Evolutionary conservation across 2,329 filamentous ascomycete species (phyloP), one percentile per base, ranked within the genome.

Genomic region (Xylaria sp.): DNA sequence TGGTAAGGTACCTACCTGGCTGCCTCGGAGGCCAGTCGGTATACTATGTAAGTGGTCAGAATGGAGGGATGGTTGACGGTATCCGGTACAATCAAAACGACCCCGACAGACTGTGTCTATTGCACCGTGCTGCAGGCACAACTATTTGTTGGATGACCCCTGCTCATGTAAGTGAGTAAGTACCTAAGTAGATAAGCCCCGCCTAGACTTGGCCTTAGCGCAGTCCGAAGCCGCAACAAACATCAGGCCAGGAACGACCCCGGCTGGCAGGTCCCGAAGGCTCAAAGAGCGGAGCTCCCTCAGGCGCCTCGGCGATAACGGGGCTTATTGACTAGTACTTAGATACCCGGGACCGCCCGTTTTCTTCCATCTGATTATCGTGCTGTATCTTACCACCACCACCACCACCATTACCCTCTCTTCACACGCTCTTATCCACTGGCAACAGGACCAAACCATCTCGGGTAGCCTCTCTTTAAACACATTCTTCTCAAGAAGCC

Each of bases 171-270:
- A n/a, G n/a, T n/a, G n/a, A n/a, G n/a, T n/a, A n/a, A n/a, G n/a
- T n/a, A n/a, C n/a, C n/a, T n/a, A n/a, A n/a, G n/a, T 47, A 33
- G 55, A 58, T 58, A 58, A 58, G 48, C 56, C 55, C 60, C 60
- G 53, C 59, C 46, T 54, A 17, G 27, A 46, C 35, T 11, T 37
- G 13, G 29, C 46, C 33, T n/a, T 31, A 31, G 4, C 6, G 47
- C 47, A 48, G 58, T 61, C 62, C 62, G 62, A 64, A 64, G 58
- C 62, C 62, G 62, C 62, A 64, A 41, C 48, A 54, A 54, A 58
- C 54, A 54, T 56, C 53, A 31, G 49, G 17, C 54, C 54, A 64
- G 52, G 46, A 43, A 15, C 41, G n/a, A 44, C 43, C 54, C 58
- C 58, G 43, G 58, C 31, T 33, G 31, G 7, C 41, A 41, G 54